Percentiles rank a stretch among this genome's conserved stretches.
Conservation (phyloP, 768 basidiomycete genomes). For the Macrolepiota dolichaula region DNA sequence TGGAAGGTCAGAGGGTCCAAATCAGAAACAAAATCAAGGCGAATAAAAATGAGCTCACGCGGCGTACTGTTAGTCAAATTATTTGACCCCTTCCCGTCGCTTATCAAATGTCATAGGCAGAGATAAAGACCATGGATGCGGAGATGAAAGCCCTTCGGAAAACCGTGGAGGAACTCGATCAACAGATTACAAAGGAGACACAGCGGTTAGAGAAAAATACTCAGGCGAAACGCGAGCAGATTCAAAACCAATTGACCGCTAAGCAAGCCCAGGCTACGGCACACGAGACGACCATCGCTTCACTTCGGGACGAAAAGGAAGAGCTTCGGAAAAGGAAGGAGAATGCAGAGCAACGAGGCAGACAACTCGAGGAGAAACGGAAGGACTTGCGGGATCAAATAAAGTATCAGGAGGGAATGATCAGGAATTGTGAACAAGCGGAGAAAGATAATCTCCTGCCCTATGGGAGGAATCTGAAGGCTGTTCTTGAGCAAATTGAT, state of each 20-base stretch:
- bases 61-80: constrained; percentile 38
- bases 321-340: constrained; percentile 27
- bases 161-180: constrained; percentile 36
- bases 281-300: constrained; percentile 31
- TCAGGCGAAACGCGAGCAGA: constrained; percentile 60
- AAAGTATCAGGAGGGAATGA: constrained; percentile 43
- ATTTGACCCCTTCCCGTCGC: not conserved
- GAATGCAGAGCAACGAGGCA: constrained; percentile 31
- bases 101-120: constrained; percentile 31
- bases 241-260: constrained; percentile 44
- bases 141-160: constrained; percentile 29
- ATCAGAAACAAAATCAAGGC: constrained; percentile 42
- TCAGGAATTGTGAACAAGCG: constrained; percentile 43
- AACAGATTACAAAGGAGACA: constrained; percentile 51
- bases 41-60: constrained; percentile 40
- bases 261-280: constrained; percentile 36
- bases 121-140: constrained; percentile 47
- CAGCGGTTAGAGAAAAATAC: constrained; percentile 51
- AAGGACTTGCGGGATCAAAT: constrained; percentile 38
- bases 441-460: constrained; percentile 57
- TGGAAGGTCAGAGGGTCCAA: constrained; percentile 36
- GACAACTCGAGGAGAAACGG: constrained; percentile 27
- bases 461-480: constrained; percentile 61
- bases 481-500: constrained; percentile 51
- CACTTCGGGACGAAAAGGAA: constrained; percentile 30